Conservation (phyloP, 1,284 basidiomycete species). For the Marasmius sp. region DNA sequence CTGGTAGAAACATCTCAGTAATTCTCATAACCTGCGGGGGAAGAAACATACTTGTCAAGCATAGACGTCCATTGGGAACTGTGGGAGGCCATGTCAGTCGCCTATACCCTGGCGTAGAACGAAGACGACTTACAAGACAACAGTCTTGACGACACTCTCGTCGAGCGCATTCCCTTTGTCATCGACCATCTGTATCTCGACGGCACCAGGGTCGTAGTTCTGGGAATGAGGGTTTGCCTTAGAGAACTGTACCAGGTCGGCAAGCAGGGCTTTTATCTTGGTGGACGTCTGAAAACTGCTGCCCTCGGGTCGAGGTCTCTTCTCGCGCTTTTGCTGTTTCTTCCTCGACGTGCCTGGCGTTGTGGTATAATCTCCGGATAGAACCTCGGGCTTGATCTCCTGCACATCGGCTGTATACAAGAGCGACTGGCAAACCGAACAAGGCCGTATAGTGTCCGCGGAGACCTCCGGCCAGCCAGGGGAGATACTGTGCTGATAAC, state of each 20-base stretch:
- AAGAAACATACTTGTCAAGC: conserved; percentile 75
- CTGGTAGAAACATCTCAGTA: conserved; percentile 36
- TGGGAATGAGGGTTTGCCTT: conserved; percentile 76
- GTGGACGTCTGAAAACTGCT: conserved; percentile 77
- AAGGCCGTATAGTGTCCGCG: conserved; percentile 58
- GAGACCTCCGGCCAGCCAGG: conserved; percentile 77
- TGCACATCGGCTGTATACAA: conserved; percentile 70
- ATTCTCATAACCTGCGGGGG: conserved; percentile 10
- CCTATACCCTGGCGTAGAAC: background rate
- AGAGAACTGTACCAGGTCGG: conserved; percentile 77
- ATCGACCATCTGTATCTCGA: conserved; percentile 76
- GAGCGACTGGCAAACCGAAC: conserved; percentile 72
- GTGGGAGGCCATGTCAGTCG: conserved; percentile 10
- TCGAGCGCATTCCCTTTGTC: conserved; percentile 68
- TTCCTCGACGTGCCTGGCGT: conserved; percentile 47
- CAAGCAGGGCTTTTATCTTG: conserved; percentile 79
- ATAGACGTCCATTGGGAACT: conserved; percentile 96
- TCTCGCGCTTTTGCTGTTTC: conserved; percentile 69
- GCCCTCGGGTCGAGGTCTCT: conserved; percentile 55
- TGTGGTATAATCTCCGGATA: conserved; percentile 25
- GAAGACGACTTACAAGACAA: conserved; percentile 78
- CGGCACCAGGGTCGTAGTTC: conserved; percentile 77
- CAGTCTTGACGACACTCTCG: conserved; percentile 76
- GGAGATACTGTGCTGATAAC: conserved; percentile 77
- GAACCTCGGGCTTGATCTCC: conserved; percentile 63